Evolutionary conservation across 2,329 filamentous ascomycete genomes (phyloP).

Genomic region (Penicillium sp.): DNA sequence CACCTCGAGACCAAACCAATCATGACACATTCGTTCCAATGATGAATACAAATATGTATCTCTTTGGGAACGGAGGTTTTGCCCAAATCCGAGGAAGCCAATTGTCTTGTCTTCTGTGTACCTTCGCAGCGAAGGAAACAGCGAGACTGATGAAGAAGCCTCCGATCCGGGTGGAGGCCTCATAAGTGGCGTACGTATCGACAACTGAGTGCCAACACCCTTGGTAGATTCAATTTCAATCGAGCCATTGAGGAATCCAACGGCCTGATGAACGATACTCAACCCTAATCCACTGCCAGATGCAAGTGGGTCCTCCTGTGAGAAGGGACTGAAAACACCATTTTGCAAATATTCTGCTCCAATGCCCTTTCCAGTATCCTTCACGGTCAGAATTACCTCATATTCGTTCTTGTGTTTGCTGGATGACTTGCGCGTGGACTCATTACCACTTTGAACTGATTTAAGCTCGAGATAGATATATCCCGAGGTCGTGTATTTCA

Average conservation of each 20-base stretch:
- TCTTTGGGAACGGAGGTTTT: constrained; percentile 4
- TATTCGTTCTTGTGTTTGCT: constrained; percentile 1
- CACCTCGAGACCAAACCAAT: constrained; percentile 22
- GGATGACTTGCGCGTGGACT: constrained; percentile 20
- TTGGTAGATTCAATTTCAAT: constrained; percentile 11
- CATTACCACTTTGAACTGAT: constrained; percentile 22
- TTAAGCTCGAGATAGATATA: constrained; percentile 41
- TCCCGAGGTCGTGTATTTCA: constrained; percentile 48
- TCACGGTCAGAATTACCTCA: constrained; percentile 23
- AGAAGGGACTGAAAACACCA: constrained; percentile 20
- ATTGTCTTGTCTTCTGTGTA: constrained; percentile 19
- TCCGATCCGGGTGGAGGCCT: background rate
- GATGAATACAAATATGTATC: constrained; percentile 18
- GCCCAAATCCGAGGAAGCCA: constrained; percentile 22
- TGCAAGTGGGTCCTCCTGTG: constrained; percentile 19
- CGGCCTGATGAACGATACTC: constrained; percentile 13
- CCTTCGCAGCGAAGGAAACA: background rate
- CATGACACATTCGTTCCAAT: constrained; percentile 20
- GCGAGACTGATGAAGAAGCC: background rate
- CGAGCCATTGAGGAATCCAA: constrained; percentile 6
- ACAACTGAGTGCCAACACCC: constrained; percentile 7
- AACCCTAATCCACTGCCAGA: constrained; percentile 22
- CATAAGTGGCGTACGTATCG: constrained; percentile 7
- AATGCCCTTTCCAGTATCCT: constrained; percentile 34
- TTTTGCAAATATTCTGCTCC: constrained; percentile 19